These are phyloP conservation scores for Rhypophila decipiens DNA, from an alignment of 495 filamentous ascomycete species.

Conservation along the genomic window DNA sequence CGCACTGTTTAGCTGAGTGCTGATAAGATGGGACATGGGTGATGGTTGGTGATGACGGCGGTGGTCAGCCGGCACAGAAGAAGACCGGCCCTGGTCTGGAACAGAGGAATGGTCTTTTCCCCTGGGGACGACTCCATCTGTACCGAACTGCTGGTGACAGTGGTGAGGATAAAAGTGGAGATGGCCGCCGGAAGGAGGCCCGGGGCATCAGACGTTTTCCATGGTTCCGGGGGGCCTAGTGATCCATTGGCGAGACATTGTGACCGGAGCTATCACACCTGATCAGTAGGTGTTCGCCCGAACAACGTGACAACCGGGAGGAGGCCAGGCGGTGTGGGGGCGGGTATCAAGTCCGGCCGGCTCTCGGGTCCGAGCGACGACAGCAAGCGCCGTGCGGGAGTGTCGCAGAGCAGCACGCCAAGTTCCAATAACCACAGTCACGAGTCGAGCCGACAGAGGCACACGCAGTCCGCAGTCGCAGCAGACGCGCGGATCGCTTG, in stretches of 20 bases:
- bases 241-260: neutral
- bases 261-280: neutral
- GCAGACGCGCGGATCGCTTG: neutral
- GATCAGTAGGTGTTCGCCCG: slow-evolving; percentile 10
- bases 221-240: neutral
- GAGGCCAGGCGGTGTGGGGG: slow-evolving; percentile 1
- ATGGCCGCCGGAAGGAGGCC: too few relatives aligned
- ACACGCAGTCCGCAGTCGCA: neutral
- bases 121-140: neutral
- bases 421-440: too few relatives aligned
- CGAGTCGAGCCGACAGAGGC: too few relatives aligned
- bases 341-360: slow-evolving; percentile 9
- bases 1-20: neutral
- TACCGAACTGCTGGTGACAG: neutral
- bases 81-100: neutral
- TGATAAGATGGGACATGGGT: neutral
- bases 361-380: slow-evolving; percentile 12
- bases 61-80: neutral
- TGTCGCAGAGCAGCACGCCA: neutral
- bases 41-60: neutral
- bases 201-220: neutral
- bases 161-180: neutral
- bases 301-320: slow-evolving; percentile 4
- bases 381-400: slow-evolving; percentile 1
- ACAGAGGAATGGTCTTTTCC: neutral